phyloP scores from a whole-genome alignment of 345 rosid genomes.

The Trapa incisa region DNA sequence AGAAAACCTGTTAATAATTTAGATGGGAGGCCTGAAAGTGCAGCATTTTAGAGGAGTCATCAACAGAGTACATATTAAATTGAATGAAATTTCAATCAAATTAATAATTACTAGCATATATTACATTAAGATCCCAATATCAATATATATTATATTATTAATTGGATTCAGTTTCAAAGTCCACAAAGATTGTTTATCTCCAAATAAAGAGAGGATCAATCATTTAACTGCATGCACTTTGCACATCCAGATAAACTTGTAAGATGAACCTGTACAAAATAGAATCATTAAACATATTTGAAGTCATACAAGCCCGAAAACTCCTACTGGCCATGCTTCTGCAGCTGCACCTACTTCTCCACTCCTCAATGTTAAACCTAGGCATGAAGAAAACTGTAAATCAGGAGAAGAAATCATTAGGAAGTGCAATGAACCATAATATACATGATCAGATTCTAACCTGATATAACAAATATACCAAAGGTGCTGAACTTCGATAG shows the following conservation, averaged over 20 bases:
- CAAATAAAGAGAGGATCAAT: background rate
- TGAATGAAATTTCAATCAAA: background rate
- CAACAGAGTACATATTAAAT: background rate
- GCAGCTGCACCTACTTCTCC: constrained; percentile 69
- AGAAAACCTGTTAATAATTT: background rate
- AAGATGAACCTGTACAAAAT: constrained; percentile 26
- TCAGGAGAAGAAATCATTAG: constrained; percentile 1
- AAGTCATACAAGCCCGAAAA: constrained; percentile 84
- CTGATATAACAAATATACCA: constrained; percentile 71
- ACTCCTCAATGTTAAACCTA: constrained; percentile 79
- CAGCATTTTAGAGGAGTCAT: background rate
- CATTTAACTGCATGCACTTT: background rate
- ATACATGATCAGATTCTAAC: constrained; percentile 22
- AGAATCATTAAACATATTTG: constrained; percentile 23
- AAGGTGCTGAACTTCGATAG: constrained; percentile 66
- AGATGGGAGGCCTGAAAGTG: background rate
- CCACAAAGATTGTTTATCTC: background rate
- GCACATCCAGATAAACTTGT: background rate
- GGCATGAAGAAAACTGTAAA: background rate
- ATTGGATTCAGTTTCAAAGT: background rate
- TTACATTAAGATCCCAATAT: background rate
- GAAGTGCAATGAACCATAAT: background rate
- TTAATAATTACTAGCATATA: background rate
- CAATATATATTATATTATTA: background rate
- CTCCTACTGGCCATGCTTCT: constrained; percentile 80